Base-by-base conservation (phyloP, 2,329 filamentous ascomycete species). In the Dactylellina sp. region DNA sequence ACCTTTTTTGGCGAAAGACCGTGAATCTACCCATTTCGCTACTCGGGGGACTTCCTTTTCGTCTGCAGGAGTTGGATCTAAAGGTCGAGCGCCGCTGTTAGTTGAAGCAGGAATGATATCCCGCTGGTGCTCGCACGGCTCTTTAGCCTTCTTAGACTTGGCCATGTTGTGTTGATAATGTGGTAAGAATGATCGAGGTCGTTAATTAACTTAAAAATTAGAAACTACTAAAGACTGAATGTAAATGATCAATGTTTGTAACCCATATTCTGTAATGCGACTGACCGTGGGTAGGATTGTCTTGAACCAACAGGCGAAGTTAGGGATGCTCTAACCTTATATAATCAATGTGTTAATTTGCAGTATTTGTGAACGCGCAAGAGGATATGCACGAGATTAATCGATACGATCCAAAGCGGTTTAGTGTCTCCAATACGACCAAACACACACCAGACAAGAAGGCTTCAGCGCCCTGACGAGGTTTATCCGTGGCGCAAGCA, bases 1-100 rank as follows among this genome's bases (percentile, higher is more conserved):
- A 7, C 24, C 46, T 22, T 66, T 56, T 20, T 74, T 74, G 5
- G 40, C 47, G 9, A 42, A 50, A 5, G 61, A 66, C 24, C 70
- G 70, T 22, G 70, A 74, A 39, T 74, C 42, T 1, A 66, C 70
- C 70, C 70, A 74, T 57, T 57, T 56, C 0, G 70, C 70, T 28
- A 74, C 32, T 1, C 70, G 55, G 0, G 70, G 61, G 1, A 66
- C 46, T 18, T 74, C 61, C 28, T 47, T 24, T 25, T 60, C 20
- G 47, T 42, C 53, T 25, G 14, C 50, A 9, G 35, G 14, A 20
- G 44, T 40, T 16, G 53, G 16, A 12, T 37, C 35, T n/a, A 59
- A 32, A 5, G 61, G 47, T 14, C 57, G 24, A 0, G 42, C 37
- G 3, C 52, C 56, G 53, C 7, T 61, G 4, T 61, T 46, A 11